These are phyloP conservation scores for Ophiostoma quercus DNA, from an alignment of 2,329 filamentous ascomycete species.

Conservation along the genomic window DNA sequence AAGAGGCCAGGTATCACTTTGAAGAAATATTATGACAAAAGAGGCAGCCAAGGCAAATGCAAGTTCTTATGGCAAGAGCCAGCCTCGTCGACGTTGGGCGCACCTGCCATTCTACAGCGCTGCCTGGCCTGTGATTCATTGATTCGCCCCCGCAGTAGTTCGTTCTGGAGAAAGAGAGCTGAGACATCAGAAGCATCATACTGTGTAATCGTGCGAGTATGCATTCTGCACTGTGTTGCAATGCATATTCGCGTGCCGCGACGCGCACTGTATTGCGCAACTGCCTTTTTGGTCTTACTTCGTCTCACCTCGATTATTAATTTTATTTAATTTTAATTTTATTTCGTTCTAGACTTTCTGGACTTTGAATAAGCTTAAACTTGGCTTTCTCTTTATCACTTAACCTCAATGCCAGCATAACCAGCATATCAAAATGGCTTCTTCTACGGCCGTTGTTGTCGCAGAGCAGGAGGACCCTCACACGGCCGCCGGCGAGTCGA, in stretches of 20 bases:
- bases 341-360: no score
- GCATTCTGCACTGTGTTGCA: background rate
- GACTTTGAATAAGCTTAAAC: background rate
- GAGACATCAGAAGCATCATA: background rate
- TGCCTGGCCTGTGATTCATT: constrained; percentile 2
- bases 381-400: background rate
- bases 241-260: background rate
- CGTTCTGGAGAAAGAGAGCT: background rate
- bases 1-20: background rate
- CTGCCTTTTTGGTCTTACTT: constrained; percentile 6
- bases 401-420: background rate
- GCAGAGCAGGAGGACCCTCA: constrained; percentile 1
- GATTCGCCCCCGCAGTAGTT: constrained; percentile 2
- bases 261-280: constrained; percentile 13
- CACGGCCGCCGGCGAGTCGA: constrained; percentile 15
- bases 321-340: background rate
- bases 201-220: background rate
- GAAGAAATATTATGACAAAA: background rate
- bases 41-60: background rate
- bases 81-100: background rate
- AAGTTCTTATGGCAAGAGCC: background rate
- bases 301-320: background rate
- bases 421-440: background rate
- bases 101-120: background rate
- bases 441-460: background rate